Conservation (phyloP, 768 basidiomycete species). For the Tremella fuciformis region DNA sequence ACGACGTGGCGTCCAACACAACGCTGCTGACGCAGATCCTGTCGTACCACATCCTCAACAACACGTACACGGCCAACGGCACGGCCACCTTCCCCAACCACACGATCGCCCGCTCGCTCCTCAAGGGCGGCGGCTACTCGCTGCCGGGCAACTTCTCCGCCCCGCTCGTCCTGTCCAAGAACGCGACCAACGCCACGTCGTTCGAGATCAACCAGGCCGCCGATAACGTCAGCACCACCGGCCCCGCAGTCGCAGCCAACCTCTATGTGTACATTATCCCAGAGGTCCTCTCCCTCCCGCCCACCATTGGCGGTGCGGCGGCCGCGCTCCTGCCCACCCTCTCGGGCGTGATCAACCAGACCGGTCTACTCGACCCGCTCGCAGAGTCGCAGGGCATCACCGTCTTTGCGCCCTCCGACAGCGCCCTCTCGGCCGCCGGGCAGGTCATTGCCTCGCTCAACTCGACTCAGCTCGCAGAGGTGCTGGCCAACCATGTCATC, state of each 20-base stretch:
- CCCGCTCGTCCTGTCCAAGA: constrained; percentile 41
- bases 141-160: constrained; percentile 59
- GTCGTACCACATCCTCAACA: constrained; percentile 56
- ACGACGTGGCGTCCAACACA: constrained; percentile 50
- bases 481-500: constrained; percentile 68
- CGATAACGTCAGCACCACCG: constrained; percentile 50
- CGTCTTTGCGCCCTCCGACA: constrained; percentile 64
- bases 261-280: constrained; percentile 48
- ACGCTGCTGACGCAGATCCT: constrained; percentile 57
- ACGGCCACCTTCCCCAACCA: constrained; percentile 59
- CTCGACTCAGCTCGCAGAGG: constrained; percentile 54
- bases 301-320: constrained; percentile 54
- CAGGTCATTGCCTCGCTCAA: constrained; percentile 55
- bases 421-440: constrained; percentile 55
- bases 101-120: constrained; percentile 66
- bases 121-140: constrained; percentile 58
- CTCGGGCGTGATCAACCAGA: constrained; percentile 39
- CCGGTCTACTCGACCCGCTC: constrained; percentile 54
- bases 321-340: constrained; percentile 56
- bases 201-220: constrained; percentile 59
- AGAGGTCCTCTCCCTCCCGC: constrained; percentile 59
- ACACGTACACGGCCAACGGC: constrained; percentile 56
- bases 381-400: constrained; percentile 60
- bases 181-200: constrained; percentile 49
- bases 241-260: constrained; percentile 40